phyloP scores from a whole-genome alignment of 2,329 filamentous ascomycete genomes.

The Kalmusia sp. region DNA sequence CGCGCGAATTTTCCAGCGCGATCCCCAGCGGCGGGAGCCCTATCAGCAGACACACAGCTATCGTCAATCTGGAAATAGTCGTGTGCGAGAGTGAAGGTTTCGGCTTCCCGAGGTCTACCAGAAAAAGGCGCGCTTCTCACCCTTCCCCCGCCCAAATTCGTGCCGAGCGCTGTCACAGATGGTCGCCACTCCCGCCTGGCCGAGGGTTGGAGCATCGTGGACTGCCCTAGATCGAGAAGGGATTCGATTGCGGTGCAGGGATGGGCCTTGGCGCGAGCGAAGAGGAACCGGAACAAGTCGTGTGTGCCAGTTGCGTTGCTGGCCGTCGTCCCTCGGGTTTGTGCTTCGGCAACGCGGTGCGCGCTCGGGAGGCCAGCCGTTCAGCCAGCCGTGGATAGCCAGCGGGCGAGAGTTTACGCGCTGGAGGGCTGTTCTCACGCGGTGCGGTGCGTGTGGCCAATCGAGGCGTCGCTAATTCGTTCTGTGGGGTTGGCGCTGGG shows the following conservation, averaged over 20 bases:
- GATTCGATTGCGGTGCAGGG: constrained; percentile 23
- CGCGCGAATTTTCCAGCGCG: constrained; percentile 2
- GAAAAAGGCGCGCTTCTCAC: too few relatives aligned
- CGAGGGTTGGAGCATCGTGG: constrained; percentile 21
- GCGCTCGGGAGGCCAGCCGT: neutral
- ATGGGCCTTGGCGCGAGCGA: constrained; percentile 26
- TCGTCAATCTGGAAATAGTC: neutral
- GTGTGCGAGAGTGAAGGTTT: neutral
- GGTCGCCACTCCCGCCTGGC: constrained; percentile 25
- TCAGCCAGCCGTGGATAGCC: constrained; percentile 4
- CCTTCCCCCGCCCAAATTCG: too few relatives aligned
- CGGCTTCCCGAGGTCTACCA: too few relatives aligned
- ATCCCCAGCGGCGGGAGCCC: neutral
- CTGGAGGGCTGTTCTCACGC: neutral
- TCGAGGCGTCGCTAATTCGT: neutral
- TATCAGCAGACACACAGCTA: neutral
- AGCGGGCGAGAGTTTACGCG: neutral
- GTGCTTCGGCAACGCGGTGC: constrained; percentile 1
- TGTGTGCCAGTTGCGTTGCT: neutral
- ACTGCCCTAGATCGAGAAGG: constrained; percentile 9
- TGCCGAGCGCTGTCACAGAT: constrained; percentile 6
- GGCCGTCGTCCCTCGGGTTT: neutral
- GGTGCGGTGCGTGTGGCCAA: neutral
- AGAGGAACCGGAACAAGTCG: constrained; percentile 34
- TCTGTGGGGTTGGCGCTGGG: constrained; percentile 5